Conservation (phyloP, 441 rosid genomes). For the Biscutella auriculata region DNA sequence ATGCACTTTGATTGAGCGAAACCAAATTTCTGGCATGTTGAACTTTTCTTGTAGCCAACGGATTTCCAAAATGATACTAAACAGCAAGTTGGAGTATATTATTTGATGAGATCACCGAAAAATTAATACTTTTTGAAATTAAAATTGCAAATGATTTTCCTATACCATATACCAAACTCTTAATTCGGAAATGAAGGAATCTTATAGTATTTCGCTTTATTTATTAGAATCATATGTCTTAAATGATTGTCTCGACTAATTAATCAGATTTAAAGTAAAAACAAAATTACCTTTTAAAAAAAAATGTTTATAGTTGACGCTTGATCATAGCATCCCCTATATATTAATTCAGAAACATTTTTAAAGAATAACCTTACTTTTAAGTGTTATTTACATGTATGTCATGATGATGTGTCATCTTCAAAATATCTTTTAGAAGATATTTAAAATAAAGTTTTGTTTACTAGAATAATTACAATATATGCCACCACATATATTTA, state of each 20-base stretch:
- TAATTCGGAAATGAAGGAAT: background rate
- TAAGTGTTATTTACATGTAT: too few species aligned
- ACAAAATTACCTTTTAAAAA: background rate
- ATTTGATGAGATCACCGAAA: background rate
- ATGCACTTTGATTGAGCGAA: background rate
- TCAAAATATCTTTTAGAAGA: too few species aligned
- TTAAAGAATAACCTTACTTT: too few species aligned
- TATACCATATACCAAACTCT: background rate
- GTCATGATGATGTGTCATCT: too few species aligned
- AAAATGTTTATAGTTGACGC: background rate
- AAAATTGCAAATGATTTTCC: background rate
- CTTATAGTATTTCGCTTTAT: background rate
- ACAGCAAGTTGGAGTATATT: conserved; percentile 14
- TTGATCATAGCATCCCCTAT: too few species aligned
- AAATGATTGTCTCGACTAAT: background rate
- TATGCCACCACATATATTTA: too few species aligned
- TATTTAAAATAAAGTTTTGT: too few species aligned
- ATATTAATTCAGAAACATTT: too few species aligned
- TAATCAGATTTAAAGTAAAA: background rate
- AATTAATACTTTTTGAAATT: background rate
- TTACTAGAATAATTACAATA: too few species aligned
- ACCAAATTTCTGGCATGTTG: background rate
- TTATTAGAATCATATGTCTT: background rate
- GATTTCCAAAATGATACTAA: conserved; percentile 2
- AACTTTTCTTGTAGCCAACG: conserved; percentile 12